Evolutionary conservation across 768 basidiomycete genomes (phyloP), one percentile per base, ranked within the genome.

Genomic region (Tephrocybe rancida): DNA sequence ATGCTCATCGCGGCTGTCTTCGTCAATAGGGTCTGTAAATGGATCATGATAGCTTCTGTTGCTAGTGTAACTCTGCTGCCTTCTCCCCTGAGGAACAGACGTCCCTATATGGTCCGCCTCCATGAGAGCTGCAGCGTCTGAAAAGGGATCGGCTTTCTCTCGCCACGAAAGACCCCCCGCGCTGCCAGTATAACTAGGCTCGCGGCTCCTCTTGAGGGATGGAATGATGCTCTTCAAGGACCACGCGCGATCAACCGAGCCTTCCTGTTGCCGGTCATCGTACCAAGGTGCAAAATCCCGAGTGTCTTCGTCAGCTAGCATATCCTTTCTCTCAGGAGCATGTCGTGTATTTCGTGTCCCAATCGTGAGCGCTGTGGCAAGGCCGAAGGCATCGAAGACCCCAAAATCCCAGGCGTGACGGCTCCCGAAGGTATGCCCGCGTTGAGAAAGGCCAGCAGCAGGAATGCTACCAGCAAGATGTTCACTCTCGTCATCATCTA

Each of bases 251-350:
- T 73, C 73, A 4, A 68, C 71, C 35, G 73, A 74, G 8, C 70
- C 74, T 51, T 78, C 77, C 26, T 73, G 70, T 18, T 67, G 61
- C 34, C 64, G 61, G 6, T 62, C 56, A 52, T 69, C 67, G 39
- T 73, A 74, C 70, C 73, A 74, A 19, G 70, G 69, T 13, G 70
- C 68, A 58, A 87, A 83, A 14, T 82, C 78, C 8, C 76, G 73
- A 2, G 77, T 74, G 60, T 91, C 90, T 67, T 91, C 90, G 50
- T 92, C 88, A 3, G 83, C 87, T 29, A 91, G 78, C 81, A 92
- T 90, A 64, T 92, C 88, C 26, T 79, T 76, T 26, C 89, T 76
- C 49, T 74, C 60, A 21, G 61, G 58, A 46, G 64, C 50, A 54
- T 65, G 61, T 43, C 64, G 58, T 21, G 61, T 54, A 32, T 56